A percentile compares a stretch with the other conserved stretches of the same genome.
Conservation (phyloP, 2,329 filamentous ascomycete species). For the Saccharata proteae region DNA sequence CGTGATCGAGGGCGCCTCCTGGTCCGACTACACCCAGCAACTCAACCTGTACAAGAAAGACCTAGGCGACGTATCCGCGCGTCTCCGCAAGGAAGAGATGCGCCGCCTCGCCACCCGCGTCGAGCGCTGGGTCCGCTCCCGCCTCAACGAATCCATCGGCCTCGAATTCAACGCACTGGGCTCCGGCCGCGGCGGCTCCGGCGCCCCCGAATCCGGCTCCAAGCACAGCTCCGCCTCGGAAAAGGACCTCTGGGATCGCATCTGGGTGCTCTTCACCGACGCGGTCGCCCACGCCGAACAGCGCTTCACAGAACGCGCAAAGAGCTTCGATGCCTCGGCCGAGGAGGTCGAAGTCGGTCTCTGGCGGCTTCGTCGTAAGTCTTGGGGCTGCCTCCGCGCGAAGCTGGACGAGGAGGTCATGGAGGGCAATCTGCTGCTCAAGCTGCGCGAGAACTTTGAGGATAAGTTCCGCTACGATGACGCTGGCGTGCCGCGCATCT, state of each 20-base stretch:
- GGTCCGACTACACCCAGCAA: slow-evolving; percentile 80
- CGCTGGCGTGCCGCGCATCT: slow-evolving; percentile 85
- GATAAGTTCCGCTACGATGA: slow-evolving; percentile 99
- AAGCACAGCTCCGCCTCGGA: slow-evolving; percentile 51
- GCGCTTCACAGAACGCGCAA: slow-evolving; percentile 76
- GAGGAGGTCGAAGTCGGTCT: slow-evolving; percentile 87
- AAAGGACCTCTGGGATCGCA: slow-evolving; percentile 87
- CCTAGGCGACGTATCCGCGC: slow-evolving; percentile 73
- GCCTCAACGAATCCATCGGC: slow-evolving; percentile 75
- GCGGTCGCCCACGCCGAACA: slow-evolving; percentile 77
- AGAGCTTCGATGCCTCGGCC: slow-evolving; percentile 82
- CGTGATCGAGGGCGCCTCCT: slow-evolving; percentile 65
- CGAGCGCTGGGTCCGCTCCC: slow-evolving; percentile 85
- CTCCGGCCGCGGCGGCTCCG: slow-evolving; percentile 70
- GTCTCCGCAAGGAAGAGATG: slow-evolving; percentile 91
- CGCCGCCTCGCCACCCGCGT: slow-evolving; percentile 78
- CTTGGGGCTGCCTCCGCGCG: slow-evolving; percentile 78
- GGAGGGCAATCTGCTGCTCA: slow-evolving; percentile 90
- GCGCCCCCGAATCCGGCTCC: slow-evolving; percentile 66
- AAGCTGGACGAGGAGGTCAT: slow-evolving; percentile 96
- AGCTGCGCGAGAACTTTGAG: slow-evolving; percentile 95
- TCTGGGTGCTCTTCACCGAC: slow-evolving; percentile 76
- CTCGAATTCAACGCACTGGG: slow-evolving; percentile 94
- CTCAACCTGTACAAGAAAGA: slow-evolving; percentile 76
- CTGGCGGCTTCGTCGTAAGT: slow-evolving; percentile 87